Evolutionary conservation across 768 basidiomycete species (phyloP).

Genomic region (Lactarius sanguifluus): DNA sequence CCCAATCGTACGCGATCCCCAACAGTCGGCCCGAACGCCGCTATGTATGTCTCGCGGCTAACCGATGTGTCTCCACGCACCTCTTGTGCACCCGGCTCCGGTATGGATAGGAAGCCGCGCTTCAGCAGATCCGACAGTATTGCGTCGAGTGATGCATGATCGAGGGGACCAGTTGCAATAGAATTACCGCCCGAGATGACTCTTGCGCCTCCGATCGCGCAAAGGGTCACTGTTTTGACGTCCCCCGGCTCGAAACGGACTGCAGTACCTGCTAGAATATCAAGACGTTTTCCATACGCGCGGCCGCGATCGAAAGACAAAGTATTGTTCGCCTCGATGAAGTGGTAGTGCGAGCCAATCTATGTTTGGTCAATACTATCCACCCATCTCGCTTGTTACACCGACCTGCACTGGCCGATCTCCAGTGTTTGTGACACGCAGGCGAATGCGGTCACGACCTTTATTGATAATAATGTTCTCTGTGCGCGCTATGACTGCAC

Average conservation of each 20-base stretch:
- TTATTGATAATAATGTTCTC: slow-evolving; percentile 73
- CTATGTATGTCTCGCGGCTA: slow-evolving; percentile 72
- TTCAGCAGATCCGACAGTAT: slow-evolving; percentile 51
- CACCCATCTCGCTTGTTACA: slow-evolving; percentile 24
- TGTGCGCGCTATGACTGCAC: slow-evolving; percentile 68
- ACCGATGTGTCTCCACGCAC: slow-evolving; percentile 56
- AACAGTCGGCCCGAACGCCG: slow-evolving; percentile 94
- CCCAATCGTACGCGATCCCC: slow-evolving; percentile 89
- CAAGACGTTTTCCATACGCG: slow-evolving; percentile 82
- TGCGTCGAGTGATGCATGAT: slow-evolving; percentile 44
- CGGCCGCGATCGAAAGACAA: slow-evolving; percentile 80
- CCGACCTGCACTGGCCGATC: slow-evolving; percentile 89
- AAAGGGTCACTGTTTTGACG: slow-evolving; percentile 77
- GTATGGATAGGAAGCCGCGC: slow-evolving; percentile 67
- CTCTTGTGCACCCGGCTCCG: slow-evolving; percentile 61
- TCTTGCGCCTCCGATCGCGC: slow-evolving; percentile 70
- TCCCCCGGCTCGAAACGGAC: slow-evolving; percentile 97
- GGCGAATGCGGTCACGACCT: slow-evolving; percentile 62
- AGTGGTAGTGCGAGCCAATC: slow-evolving; percentile 95
- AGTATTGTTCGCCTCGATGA: slow-evolving; percentile 82
- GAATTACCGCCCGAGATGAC: slow-evolving; percentile 78
- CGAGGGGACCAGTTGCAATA: slow-evolving; percentile 58
- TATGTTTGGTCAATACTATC: slow-evolving; percentile 34
- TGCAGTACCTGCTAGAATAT: slow-evolving; percentile 93
- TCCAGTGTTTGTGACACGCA: slow-evolving; percentile 86